phyloP scores from a whole-genome alignment of 768 basidiomycete genomes.

The Hygrophoropsis aurantiaca region DNA sequence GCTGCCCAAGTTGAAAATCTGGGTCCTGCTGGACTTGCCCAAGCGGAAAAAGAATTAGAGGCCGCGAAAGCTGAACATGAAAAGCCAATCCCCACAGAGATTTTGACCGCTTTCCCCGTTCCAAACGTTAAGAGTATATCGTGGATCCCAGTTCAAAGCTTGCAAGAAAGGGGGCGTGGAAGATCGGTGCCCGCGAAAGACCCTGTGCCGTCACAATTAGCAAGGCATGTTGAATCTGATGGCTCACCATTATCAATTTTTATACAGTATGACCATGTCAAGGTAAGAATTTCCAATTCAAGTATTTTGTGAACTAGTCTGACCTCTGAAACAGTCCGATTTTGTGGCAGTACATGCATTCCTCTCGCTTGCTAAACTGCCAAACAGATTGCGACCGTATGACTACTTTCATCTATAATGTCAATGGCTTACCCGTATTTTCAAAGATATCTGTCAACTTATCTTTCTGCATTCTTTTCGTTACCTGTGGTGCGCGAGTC shows the following conservation, averaged over 20 bases:
- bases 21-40: conserved; percentile 78
- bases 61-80: conserved; percentile 88
- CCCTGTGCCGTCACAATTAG: conserved; percentile 44
- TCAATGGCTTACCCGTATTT: conserved; percentile 6
- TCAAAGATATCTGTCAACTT: conserved; percentile 70
- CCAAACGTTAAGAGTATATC: conserved; percentile 88
- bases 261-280: conserved; percentile 90
- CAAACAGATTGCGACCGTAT: conserved; percentile 75
- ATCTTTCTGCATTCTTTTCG: conserved; percentile 84
- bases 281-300: conserved; percentile 46
- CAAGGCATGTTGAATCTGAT: conserved; percentile 65
- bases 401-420: conserved; percentile 17
- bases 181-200: conserved; percentile 30
- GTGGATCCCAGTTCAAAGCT: conserved; percentile 80
- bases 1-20: conserved; percentile 64
- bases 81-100: conserved; percentile 72
- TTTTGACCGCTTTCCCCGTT: conserved; percentile 85
- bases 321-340: conserved; percentile 63
- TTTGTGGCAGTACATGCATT: conserved; percentile 82
- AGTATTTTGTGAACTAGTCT: not conserved
- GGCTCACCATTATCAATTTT: conserved; percentile 77
- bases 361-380: conserved; percentile 74
- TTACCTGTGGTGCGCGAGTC: conserved; percentile 72
- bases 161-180: conserved; percentile 61
- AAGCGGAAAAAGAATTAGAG: conserved; percentile 66